Percentiles rank a stretch among this genome's conserved stretches.
phyloP scores from a whole-genome alignment of 306 rosid species.

The Canavalia ensiformis region DNA sequence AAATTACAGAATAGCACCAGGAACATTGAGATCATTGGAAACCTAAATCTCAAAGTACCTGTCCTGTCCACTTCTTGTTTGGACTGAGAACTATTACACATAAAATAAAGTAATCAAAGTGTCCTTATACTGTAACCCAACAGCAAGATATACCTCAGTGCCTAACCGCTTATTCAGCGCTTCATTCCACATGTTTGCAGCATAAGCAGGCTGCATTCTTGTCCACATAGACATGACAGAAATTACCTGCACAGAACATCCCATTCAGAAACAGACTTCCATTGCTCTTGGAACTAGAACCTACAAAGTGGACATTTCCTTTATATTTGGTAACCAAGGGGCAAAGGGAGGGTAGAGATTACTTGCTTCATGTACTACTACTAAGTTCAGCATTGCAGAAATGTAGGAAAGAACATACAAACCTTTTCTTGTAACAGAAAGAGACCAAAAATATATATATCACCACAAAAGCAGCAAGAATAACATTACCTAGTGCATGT shows the following conservation, averaged over 20 bases:
- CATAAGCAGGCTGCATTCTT: constrained; percentile 95
- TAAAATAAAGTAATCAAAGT: background rate
- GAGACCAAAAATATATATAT: constrained; percentile 15
- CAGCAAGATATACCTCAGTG: constrained; percentile 71
- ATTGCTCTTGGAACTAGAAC: constrained; percentile 25
- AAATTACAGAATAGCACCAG: constrained; percentile 17
- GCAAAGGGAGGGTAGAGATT: background rate
- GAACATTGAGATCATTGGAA: constrained; percentile 12
- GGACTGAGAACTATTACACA: background rate
- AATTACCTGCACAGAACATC: constrained; percentile 72
- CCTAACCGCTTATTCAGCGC: constrained; percentile 95
- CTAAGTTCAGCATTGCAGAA: constrained; percentile 24
- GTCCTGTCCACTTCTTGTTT: constrained; percentile 30
- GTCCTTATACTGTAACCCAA: background rate
- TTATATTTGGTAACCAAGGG: constrained; percentile 6
- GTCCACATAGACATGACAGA: constrained; percentile 99
- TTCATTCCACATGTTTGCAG: constrained; percentile 99
- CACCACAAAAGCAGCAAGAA: background rate
- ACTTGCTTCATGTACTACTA: constrained; percentile 10
- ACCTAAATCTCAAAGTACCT: constrained; percentile 1
- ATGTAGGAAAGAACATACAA: constrained; percentile 5
- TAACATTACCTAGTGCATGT: background rate
- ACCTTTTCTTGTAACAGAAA: constrained; percentile 15
- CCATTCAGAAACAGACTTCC: constrained; percentile 40
- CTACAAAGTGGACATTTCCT: constrained; percentile 23